Evolutionary conservation across 106 monocot genomes (phyloP), one percentile per base, ranked within the genome.

Genomic region (Dendrobium huoshanense): DNA sequence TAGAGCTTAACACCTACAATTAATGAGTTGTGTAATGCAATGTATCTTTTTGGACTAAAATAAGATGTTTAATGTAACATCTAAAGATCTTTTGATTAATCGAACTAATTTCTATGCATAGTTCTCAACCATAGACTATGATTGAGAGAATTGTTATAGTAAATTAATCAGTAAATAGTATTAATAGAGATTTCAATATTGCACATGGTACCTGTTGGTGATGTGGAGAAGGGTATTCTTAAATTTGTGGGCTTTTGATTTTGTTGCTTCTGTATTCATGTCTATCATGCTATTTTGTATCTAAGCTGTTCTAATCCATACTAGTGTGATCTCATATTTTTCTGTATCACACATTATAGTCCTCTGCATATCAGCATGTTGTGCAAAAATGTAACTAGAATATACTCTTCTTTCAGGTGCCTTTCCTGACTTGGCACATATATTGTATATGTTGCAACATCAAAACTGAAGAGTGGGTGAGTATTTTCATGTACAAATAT

Each of bases 381-480:
- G 41, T 41, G 16, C 29, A 73, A 73, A 73, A 73, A 73, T 78
- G 22, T 42, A 59, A 41, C 59, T 78, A 61, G 54, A 61, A n/a
- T 37, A 74, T 74, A 41, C 22, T 44, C 70, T 44, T 24, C 43
- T 74, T 74, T 44, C 67, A 97, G 96, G 88, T 88, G 73, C 49
- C 87, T 16, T 97, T 97, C 86, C 64, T 97, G 82, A 89, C 84
- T 15, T 97, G 96, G 94, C 92, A 97, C 75, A 56, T 97, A 24
- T 94, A 92, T 73, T 97, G 96, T 86, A 89, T 97, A 73, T 94
- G 89, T 83, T 84, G 79, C 80, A 96, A 94, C 78, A 94, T 96
- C 83, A 94, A 75, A 89, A 94, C 96, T 37, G 96, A 92, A 80
- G 96, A 94, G 70, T 94, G 94, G 94, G 96, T 96, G 79, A 91